Percentiles rank a stretch among this genome's conserved stretches.
These are phyloP conservation scores for Plasmopara muralis DNA, from an alignment of 352 stramenopile species.

Conservation along the genomic window DNA sequence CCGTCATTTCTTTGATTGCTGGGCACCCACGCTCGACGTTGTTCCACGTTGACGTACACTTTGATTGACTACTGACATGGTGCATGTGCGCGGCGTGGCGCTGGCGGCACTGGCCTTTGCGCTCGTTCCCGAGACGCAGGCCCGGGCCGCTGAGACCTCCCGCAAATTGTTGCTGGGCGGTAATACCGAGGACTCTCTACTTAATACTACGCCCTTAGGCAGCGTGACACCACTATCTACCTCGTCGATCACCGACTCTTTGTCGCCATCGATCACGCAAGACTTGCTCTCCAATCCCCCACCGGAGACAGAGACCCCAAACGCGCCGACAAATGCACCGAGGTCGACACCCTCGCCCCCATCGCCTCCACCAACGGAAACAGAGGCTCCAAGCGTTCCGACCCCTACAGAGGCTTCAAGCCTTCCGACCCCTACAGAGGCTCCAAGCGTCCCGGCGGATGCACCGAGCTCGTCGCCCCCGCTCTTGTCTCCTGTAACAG, in stretches of 20 bases:
- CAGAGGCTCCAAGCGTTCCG: too few species aligned
- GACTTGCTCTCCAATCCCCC: too few species aligned
- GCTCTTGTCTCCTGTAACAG: too few species aligned
- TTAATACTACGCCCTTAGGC: constrained; percentile 7
- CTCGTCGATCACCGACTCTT: not conserved
- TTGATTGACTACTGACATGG: constrained; percentile 18
- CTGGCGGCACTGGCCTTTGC: constrained; percentile 16
- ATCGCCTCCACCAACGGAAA: too few species aligned
- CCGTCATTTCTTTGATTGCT: constrained; percentile 9
- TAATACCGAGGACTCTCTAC: not conserved
- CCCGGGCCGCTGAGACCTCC: constrained; percentile 3
- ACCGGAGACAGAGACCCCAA: too few species aligned
- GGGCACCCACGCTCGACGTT: too few species aligned
- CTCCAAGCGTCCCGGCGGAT: too few species aligned
- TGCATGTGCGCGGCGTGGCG: constrained; percentile 18
- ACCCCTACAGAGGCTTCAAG: too few species aligned
- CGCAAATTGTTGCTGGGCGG: constrained; percentile 3
- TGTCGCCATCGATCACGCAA: not conserved
- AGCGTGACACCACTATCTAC: not conserved
- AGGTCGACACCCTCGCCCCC: too few species aligned
- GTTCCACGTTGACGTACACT: constrained; percentile 17
- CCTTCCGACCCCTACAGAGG: too few species aligned
- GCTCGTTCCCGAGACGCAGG: constrained; percentile 15
- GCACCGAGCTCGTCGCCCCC: too few species aligned
- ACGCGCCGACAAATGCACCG: too few species aligned